phyloP scores from a whole-genome alignment of 1,139 yeast genomes.

The Taphrina sp. region DNA sequence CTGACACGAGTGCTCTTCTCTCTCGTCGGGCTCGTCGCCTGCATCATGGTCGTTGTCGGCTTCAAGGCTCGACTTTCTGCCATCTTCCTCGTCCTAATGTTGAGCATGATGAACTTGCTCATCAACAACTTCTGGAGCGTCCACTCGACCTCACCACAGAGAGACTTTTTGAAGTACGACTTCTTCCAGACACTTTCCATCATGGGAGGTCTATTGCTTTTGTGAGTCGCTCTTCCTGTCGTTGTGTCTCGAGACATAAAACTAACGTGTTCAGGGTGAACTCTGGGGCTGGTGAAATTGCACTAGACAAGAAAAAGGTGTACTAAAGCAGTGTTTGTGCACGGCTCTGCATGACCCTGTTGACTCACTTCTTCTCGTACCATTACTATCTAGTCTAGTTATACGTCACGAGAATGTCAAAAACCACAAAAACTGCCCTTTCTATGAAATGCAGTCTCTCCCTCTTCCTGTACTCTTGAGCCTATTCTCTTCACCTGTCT shows the following conservation, averaged over 20 bases:
- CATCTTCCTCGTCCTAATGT: slow-evolving; percentile 66
- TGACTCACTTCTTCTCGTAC: too few relatives aligned
- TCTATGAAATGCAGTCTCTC: too few relatives aligned
- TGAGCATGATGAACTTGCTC: slow-evolving; percentile 71
- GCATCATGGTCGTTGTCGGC: slow-evolving; percentile 83
- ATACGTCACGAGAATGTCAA: too few relatives aligned
- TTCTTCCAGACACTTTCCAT: slow-evolving; percentile 92
- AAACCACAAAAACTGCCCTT: too few relatives aligned
- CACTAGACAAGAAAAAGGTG: slow-evolving; percentile 94
- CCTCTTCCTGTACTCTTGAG: too few relatives aligned
- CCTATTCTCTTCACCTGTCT: too few relatives aligned
- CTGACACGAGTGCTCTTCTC: slow-evolving; percentile 63
- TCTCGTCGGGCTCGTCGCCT: slow-evolving; percentile 66
- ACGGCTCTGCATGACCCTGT: too few relatives aligned
- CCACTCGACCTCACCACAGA: slow-evolving; percentile 61
- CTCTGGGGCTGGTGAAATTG: slow-evolving; percentile 94
- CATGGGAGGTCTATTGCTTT: slow-evolving; percentile 86
- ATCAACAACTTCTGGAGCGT: slow-evolving; percentile 85
- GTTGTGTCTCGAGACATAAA: background rate
- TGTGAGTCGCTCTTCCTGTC: slow-evolving; percentile 41
- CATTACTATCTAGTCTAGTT: too few relatives aligned
- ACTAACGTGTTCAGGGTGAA: slow-evolving; percentile 51
- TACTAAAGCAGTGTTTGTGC: too few relatives aligned
- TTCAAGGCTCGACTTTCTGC: slow-evolving; percentile 92
- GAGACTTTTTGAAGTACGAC: slow-evolving; percentile 85